Percentiles rank a stretch among this genome's conserved stretches.
These are phyloP conservation scores for Glomus cerebriforme DNA, from an alignment of 192 early-diverging fungal species.

Conservation along the genomic window DNA sequence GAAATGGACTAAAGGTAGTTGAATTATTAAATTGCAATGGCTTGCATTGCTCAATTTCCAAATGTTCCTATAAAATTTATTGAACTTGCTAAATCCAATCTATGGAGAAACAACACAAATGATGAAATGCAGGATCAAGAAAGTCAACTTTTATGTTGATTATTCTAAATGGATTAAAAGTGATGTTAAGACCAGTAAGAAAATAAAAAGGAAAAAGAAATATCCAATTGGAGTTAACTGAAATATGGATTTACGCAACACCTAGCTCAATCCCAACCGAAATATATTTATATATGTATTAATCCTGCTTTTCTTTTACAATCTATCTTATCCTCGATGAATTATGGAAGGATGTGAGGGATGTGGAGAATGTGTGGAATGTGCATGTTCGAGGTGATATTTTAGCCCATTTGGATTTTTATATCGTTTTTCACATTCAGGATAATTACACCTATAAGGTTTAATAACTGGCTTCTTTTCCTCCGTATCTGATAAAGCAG, in stretches of 20 bases:
- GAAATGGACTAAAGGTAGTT: not conserved
- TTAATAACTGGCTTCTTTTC: conserved; percentile 63
- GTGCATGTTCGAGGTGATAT: conserved; percentile 93
- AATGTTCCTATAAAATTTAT: not conserved
- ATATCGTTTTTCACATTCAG: conserved; percentile 90
- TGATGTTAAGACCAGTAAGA: conserved; percentile 11
- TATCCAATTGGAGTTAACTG: not conserved
- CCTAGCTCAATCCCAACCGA: not conserved
- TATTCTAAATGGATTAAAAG: conserved; percentile 2
- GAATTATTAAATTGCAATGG: conserved; percentile 1
- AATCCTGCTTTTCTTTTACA: not conserved
- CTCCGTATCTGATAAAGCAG: conserved; percentile 47
- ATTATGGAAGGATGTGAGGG: not conserved
- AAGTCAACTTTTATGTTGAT: not conserved
- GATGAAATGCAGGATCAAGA: not conserved
- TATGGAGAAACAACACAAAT: conserved; percentile 5
- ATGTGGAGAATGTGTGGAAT: conserved; percentile 35
- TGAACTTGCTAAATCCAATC: not conserved
- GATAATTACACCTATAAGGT: conserved; percentile 76
- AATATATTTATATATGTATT: not conserved
- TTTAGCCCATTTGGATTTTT: conserved; percentile 97
- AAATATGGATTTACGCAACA: not conserved
- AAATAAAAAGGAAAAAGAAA: not conserved
- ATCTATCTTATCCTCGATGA: not conserved
- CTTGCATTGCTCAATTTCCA: conserved; percentile 2